These are phyloP conservation scores for Stachybotrys chlorohalonatus DNA, from an alignment of 2,329 filamentous ascomycete species.

Conservation along the genomic window DNA sequence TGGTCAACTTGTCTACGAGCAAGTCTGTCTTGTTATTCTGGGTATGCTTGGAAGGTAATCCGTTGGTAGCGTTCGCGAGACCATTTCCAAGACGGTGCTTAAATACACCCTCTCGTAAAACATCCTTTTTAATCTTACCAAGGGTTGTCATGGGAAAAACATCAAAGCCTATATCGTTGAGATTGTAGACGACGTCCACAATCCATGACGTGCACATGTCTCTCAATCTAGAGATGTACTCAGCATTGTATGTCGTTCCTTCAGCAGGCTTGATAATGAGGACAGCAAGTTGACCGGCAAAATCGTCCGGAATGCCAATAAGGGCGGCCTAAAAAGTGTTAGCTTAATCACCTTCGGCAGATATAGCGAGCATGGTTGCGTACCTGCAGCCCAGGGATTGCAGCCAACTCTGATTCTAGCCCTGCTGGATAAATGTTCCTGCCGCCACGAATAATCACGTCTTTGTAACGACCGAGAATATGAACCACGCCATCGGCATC, in stretches of 20 bases:
- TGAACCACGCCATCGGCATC: constrained; percentile 26
- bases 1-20: constrained; percentile 5
- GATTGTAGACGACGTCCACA: constrained; percentile 29
- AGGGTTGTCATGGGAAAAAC: constrained; percentile 30
- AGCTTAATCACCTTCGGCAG: neutral
- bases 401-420: constrained; percentile 25
- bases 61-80: neutral
- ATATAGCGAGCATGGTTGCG: neutral
- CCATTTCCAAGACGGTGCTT: constrained; percentile 1
- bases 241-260: neutral
- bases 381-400: constrained; percentile 21
- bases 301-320: constrained; percentile 31
- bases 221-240: neutral
- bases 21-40: too few relatives aligned
- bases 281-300: constrained; percentile 38
- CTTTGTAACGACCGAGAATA: constrained; percentile 33
- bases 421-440: constrained; percentile 31
- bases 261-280: constrained; percentile 23
- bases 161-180: constrained; percentile 28
- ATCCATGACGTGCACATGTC: neutral
- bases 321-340: constrained; percentile 24
- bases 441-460: constrained; percentile 35
- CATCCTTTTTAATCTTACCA: constrained; percentile 34
- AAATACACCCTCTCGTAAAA: constrained; percentile 17
- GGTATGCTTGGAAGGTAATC: constrained; percentile 5